Conservation (phyloP, 2,329 filamentous ascomycete genomes). For the Rhinocladiella mackenziei region DNA sequence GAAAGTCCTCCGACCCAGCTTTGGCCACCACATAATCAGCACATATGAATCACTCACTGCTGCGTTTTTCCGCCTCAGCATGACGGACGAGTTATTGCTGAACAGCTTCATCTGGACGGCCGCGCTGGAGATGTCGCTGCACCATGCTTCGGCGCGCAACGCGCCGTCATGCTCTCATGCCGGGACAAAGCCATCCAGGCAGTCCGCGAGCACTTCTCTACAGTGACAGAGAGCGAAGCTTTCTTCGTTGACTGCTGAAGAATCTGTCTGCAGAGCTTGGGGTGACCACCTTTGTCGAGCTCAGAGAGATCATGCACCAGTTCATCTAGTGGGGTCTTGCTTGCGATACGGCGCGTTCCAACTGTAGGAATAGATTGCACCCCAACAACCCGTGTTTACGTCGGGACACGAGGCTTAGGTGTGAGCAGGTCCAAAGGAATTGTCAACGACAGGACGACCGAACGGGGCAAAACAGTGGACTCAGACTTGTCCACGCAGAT, state of each 20-base stretch:
- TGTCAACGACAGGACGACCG: too few relatives aligned
- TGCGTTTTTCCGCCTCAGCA: constrained; percentile 14
- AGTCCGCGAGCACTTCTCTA: constrained; percentile 12
- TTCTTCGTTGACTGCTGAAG: constrained; percentile 10
- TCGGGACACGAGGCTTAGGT: too few relatives aligned
- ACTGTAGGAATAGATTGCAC: too few relatives aligned
- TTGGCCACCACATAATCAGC: constrained; percentile 11
- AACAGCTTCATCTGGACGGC: constrained; percentile 14
- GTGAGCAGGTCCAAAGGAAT: too few relatives aligned
- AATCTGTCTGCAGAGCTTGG: neutral
- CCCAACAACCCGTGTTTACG: too few relatives aligned
- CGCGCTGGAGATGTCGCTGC: constrained; percentile 18
- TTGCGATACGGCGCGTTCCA: too few relatives aligned
- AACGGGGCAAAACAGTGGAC: too few relatives aligned
- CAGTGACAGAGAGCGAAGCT: neutral
- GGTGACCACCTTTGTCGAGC: neutral
- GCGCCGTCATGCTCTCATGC: constrained; percentile 14
- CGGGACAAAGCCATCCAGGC: constrained; percentile 5
- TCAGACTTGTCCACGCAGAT: too few relatives aligned
- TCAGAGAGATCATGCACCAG: constrained; percentile 6
- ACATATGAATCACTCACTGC: constrained; percentile 12
- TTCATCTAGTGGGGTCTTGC: too few relatives aligned
- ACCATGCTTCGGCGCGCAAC: constrained; percentile 1
- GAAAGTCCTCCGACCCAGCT: constrained; percentile 10
- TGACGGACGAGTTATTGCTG: constrained; percentile 12